Base-by-base conservation (phyloP, 495 filamentous ascomycete species). In the Entonaema liquescens region DNA sequence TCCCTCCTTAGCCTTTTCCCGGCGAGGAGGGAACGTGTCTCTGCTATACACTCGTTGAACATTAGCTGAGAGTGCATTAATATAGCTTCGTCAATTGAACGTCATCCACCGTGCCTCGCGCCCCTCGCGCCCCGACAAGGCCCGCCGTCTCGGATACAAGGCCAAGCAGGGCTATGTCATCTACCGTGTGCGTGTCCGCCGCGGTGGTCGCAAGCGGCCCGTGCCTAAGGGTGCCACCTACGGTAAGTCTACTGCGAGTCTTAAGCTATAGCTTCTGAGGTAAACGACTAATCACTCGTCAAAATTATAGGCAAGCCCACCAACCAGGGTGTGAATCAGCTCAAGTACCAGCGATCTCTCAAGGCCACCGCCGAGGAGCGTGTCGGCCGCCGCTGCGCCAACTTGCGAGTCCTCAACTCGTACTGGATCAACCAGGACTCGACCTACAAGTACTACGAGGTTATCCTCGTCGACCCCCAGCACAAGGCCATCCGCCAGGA, bases 361-460 rank as follows among this genome's bases (percentile, higher is more conserved):
- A 90, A 90, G 80, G 89, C 94, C 76, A 98, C 95, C 74, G 95
- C 95, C 82, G 95, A 99, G 88, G 95, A 98, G 92, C 96, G 95
- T 91, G 95, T 98, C 79, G 95, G 96, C 78, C 94, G 95, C 82
- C 94, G 94, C 80, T 97, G 93, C 87, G 93, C 94, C 85, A 99
- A 99, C 87, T 85, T 99, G 83, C 92, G 95, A 75, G 96, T 99
- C 74, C 89, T 99, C 81, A 99, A 98, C 89, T 97, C 94, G 75
- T 99, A 99, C 93, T 99, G 95, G 95, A 93, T 98, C 90, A 99
- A 99, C 89, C 95, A 99, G 89, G 95, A 99, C 88, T 97, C 94
- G 61, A 98, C 95, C 85, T 99, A 98, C 92, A 99, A 99, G 89
- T 99, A 98, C 90, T 99, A 89, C 86, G 95, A 99, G 86, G 89